Evolutionary conservation across 2,329 filamentous ascomycete genomes (phyloP).

Genomic region (Talaromyces funiculosus): DNA sequence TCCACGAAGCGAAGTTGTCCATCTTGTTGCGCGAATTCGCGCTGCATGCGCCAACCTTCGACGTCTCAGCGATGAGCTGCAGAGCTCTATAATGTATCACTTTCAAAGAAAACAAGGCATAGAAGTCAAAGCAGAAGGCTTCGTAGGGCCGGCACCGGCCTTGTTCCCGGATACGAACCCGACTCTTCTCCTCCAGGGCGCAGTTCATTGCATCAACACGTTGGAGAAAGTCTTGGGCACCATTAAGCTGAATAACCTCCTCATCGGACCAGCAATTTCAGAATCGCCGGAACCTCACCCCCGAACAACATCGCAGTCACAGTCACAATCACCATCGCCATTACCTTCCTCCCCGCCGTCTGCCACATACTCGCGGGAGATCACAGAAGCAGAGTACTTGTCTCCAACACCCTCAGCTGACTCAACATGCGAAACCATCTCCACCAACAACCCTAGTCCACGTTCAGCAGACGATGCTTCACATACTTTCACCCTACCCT

Average conservation of each 20-base stretch:
- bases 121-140: slow-evolving; percentile 11
- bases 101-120: slow-evolving; percentile 13
- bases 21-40: slow-evolving; percentile 9
- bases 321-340: background rate
- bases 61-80: slow-evolving; percentile 6
- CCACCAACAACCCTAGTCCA: slow-evolving; percentile 1
- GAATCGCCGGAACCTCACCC: background rate
- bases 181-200: slow-evolving; percentile 12
- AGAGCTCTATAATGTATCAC: slow-evolving; percentile 13
- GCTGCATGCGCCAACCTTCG: slow-evolving; percentile 7
- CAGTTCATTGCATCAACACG: slow-evolving; percentile 9
- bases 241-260: background rate
- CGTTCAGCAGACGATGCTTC: background rate
- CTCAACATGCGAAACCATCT: slow-evolving; percentile 12
- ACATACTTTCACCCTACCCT: slow-evolving; percentile 6
- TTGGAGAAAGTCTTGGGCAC: slow-evolving; percentile 10
- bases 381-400: background rate
- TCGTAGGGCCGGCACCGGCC: slow-evolving; percentile 11
- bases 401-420: slow-evolving; percentile 10
- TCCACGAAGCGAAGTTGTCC: slow-evolving; percentile 2
- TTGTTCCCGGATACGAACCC: slow-evolving; percentile 14
- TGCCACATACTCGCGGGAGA: background rate
- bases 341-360: background rate
- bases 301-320: background rate
- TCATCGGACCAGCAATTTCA: background rate